These are phyloP conservation scores for Nemania sp. DNA, from an alignment of 2,329 filamentous ascomycete genomes.

Conservation along the genomic window DNA sequence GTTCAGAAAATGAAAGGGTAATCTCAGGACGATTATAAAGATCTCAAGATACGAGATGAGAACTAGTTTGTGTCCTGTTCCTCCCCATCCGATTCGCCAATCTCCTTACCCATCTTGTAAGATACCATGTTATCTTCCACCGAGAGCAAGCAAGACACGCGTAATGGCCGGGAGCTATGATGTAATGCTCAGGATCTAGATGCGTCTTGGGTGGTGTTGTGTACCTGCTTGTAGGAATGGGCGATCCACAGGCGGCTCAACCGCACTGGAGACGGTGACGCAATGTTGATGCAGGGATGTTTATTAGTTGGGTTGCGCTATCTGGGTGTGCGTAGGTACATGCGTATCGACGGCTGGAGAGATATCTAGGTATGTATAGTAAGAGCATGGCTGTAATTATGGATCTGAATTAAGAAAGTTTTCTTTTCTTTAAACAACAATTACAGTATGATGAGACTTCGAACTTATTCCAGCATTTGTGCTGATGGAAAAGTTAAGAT, in stretches of 20 bases:
- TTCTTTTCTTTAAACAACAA: too few species aligned
- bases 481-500: neutral
- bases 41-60: neutral
- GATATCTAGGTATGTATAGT: neutral
- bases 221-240: slow-evolving; percentile 5
- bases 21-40: neutral
- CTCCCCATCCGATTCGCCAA: slow-evolving; percentile 22
- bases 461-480: neutral
- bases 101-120: slow-evolving; percentile 2
- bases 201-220: neutral
- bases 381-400: too few species aligned
- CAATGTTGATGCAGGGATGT: slow-evolving; percentile 17
- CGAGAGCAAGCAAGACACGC: slow-evolving; percentile 6
- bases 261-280: slow-evolving; percentile 26
- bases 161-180: slow-evolving; percentile 34
- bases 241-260: slow-evolving; percentile 31
- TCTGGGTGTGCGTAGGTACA: neutral
- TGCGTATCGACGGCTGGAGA: neutral
- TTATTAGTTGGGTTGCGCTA: neutral
- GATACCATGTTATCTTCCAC: slow-evolving; percentile 1
- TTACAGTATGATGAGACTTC: neutral
- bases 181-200: slow-evolving; percentile 28
- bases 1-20: neutral
- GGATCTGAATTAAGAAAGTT: too few species aligned
- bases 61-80: slow-evolving; percentile 11